phyloP scores from a whole-genome alignment of 768 basidiomycete genomes.

The Ephemerocybe angulata region DNA sequence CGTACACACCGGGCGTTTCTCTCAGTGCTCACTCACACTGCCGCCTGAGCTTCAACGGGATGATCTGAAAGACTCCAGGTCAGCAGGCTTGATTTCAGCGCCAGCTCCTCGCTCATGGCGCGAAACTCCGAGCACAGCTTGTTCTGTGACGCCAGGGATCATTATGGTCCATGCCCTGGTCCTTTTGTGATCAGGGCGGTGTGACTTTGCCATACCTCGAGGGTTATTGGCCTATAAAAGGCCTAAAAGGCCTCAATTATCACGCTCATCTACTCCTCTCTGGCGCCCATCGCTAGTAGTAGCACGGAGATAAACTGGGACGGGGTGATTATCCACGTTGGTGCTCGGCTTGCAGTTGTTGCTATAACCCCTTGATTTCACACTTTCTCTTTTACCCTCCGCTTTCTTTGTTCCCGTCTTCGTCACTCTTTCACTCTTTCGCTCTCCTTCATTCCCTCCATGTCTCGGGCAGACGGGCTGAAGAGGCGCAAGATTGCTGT shows the following conservation, averaged over 20 bases:
- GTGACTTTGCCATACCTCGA: not conserved
- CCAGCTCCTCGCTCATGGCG: not conserved
- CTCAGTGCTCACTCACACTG: not conserved
- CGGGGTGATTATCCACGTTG: too few relatives aligned
- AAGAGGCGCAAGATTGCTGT: slow-evolving; percentile 82
- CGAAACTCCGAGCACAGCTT: not conserved
- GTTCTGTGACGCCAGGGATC: not conserved
- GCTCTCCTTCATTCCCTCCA: slow-evolving; percentile 25
- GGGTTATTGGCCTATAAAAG: not conserved
- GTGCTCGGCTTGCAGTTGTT: too few relatives aligned
- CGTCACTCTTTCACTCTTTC: not conserved
- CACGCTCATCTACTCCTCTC: not conserved
- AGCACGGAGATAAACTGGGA: not conserved
- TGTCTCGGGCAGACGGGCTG: slow-evolving; percentile 27
- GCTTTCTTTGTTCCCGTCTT: not conserved
- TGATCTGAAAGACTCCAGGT: not conserved
- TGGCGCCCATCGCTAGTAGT: too few relatives aligned
- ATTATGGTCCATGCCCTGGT: not conserved
- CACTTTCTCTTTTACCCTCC: not conserved
- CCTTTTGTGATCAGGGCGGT: slow-evolving; percentile 1
- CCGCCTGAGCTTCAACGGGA: not conserved
- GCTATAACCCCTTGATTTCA: not conserved
- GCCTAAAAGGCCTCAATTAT: not conserved
- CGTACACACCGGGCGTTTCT: not conserved
- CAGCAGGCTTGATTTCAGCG: not conserved